phyloP scores from a whole-genome alignment of 2,329 filamentous ascomycete genomes.

The Xylariaceae sp. region DNA sequence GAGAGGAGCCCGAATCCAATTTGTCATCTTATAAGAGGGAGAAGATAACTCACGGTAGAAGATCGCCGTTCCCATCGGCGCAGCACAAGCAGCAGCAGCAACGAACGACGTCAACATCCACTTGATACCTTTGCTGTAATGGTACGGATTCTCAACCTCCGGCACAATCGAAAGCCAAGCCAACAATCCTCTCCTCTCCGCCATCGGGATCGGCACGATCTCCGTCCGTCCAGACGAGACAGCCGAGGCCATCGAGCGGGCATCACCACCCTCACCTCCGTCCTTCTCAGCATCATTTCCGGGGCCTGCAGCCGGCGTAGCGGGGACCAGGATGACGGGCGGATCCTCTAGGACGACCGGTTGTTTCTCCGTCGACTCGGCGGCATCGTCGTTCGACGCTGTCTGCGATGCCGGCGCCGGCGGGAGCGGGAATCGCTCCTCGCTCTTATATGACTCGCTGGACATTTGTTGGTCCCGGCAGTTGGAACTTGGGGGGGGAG shows the following conservation, averaged over 20 bases:
- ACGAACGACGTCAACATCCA: constrained; percentile 79
- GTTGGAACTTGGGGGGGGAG: neutral
- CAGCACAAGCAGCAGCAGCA: constrained; percentile 68
- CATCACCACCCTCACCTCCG: constrained; percentile 9
- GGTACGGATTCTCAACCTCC: constrained; percentile 70
- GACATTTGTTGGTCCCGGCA: constrained; percentile 6
- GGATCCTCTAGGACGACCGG: constrained; percentile 13
- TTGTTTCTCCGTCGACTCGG: constrained; percentile 7
- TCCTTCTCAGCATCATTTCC: constrained; percentile 18
- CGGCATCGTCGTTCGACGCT: constrained; percentile 4
- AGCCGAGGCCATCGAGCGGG: constrained; percentile 7
- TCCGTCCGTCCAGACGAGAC: constrained; percentile 16
- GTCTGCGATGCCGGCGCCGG: constrained; percentile 1
- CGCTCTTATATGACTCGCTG: constrained; percentile 6
- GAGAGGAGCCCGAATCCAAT: neutral
- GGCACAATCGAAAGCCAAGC: constrained; percentile 66
- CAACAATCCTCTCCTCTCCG: constrained; percentile 63
- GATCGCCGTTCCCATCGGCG: constrained; percentile 78
- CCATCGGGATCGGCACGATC: constrained; percentile 21
- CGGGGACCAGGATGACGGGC: constrained; percentile 2
- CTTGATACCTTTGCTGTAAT: constrained; percentile 70
- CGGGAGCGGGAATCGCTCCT: constrained; percentile 8
- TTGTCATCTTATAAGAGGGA: neutral
- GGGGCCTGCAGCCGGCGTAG: constrained; percentile 14
- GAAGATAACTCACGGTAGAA: constrained; percentile 63